These are phyloP conservation scores for Sarocladiaceae sp. DNA, from an alignment of 2,329 filamentous ascomycete genomes.

Conservation along the genomic window DNA sequence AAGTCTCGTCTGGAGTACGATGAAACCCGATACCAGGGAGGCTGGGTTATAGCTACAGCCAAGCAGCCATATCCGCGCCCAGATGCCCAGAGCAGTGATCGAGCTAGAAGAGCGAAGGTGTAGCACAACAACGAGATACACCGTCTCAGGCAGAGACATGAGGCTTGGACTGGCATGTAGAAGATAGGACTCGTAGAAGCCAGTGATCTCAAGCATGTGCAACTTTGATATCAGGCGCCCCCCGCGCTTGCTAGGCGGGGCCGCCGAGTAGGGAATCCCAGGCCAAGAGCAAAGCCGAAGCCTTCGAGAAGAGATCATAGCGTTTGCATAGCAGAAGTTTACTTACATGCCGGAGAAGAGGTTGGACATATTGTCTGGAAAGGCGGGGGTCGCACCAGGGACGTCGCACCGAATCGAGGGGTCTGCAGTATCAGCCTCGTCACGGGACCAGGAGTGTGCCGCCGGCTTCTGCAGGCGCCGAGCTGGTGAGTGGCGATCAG, in stretches of 20 bases:
- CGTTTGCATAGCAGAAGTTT: conserved; percentile 13
- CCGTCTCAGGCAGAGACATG: conserved; percentile 5
- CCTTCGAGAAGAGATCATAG: not conserved
- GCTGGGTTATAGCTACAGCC: not conserved
- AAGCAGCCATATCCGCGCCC: not conserved
- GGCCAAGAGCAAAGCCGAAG: not conserved
- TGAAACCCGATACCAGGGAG: not conserved
- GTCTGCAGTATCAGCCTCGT: conserved; percentile 10
- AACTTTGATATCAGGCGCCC: not conserved
- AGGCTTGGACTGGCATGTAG: not conserved
- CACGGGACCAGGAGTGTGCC: conserved; percentile 4
- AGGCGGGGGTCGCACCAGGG: conserved; percentile 10
- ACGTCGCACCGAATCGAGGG: conserved; percentile 7
- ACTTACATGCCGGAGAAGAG: conserved; percentile 61
- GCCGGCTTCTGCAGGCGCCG: not conserved
- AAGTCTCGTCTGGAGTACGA: not conserved
- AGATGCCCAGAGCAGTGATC: not conserved
- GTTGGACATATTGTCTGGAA: conserved; percentile 47
- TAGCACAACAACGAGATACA: not conserved
- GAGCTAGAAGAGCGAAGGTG: not conserved
- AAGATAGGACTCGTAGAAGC: not conserved
- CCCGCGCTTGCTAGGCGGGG: conserved; percentile 3
- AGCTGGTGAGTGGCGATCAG: not conserved
- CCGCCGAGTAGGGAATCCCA: not conserved
- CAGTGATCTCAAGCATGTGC: not conserved